These are phyloP conservation scores for Aspergillus egyptiacus DNA, from an alignment of 495 filamentous ascomycete genomes.

Conservation along the genomic window DNA sequence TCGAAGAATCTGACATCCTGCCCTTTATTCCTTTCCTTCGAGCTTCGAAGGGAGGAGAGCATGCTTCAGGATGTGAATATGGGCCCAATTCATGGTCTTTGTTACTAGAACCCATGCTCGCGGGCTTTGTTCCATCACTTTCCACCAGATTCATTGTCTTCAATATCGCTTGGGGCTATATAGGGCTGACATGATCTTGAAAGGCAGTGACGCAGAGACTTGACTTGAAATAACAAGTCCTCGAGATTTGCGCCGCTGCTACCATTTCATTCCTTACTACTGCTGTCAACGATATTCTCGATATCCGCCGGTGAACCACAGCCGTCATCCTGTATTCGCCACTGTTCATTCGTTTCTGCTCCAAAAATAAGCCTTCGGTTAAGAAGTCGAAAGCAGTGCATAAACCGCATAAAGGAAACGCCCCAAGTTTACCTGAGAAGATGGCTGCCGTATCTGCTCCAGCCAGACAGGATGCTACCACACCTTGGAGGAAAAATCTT, in stretches of 20 bases:
- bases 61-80: slow-evolving; percentile 8
- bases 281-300: not conserved
- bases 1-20: slow-evolving; percentile 12
- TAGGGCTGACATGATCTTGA: slow-evolving; percentile 32
- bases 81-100: slow-evolving; percentile 10
- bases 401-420: slow-evolving; percentile 25
- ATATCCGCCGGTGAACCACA: slow-evolving; percentile 15
- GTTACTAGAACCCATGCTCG: slow-evolving; percentile 2
- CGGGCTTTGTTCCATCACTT: slow-evolving; percentile 11
- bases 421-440: slow-evolving; percentile 23
- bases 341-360: slow-evolving; percentile 52
- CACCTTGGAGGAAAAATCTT: slow-evolving; percentile 66
- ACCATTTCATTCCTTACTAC: slow-evolving; percentile 12
- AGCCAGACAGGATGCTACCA: slow-evolving; percentile 18
- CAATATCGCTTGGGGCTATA: slow-evolving; percentile 18
- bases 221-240: slow-evolving; percentile 18
- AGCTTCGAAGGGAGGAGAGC: not conserved
- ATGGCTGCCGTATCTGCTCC: slow-evolving; percentile 33
- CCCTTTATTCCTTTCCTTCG: slow-evolving; percentile 2
- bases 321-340: slow-evolving; percentile 61
- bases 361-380: slow-evolving; percentile 40
- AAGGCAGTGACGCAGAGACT: slow-evolving; percentile 26
- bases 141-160: slow-evolving; percentile 15
- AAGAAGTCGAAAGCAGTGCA: slow-evolving; percentile 38
- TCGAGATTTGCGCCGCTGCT: slow-evolving; percentile 22